A percentile compares a stretch with the other conserved stretches of the same genome.
These are phyloP conservation scores for Ilyonectria robusta DNA, from an alignment of 2,329 filamentous ascomycete genomes.

Conservation along the genomic window DNA sequence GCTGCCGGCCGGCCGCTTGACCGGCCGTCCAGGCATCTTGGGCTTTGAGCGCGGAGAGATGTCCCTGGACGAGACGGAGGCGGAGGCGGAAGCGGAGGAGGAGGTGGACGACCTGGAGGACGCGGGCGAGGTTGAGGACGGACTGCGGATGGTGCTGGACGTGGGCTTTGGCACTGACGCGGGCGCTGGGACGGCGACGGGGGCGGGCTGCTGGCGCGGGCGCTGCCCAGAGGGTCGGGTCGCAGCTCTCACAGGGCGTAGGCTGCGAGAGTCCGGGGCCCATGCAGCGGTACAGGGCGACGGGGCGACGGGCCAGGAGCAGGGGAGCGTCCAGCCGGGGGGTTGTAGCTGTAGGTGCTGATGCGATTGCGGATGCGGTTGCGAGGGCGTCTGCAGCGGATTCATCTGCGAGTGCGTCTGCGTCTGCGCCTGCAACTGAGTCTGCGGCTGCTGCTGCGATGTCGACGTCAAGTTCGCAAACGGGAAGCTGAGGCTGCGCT, in stretches of 20 bases:
- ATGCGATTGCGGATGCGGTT: constrained; percentile 13
- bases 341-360: constrained; percentile 22
- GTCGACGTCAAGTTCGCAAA: constrained; percentile 37
- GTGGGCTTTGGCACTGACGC: background rate
- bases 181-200: constrained; percentile 4
- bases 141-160: background rate
- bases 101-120: constrained; percentile 15
- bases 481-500: constrained; percentile 46
- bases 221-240: constrained; percentile 42
- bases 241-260: constrained; percentile 33
- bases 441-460: constrained; percentile 22
- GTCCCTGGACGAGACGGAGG: constrained; percentile 34
- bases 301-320: background rate
- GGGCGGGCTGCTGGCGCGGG: constrained; percentile 38
- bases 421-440: background rate
- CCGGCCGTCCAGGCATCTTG: constrained; percentile 43
- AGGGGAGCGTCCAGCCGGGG: background rate
- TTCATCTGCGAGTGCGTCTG: background rate
- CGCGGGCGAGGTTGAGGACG: constrained; percentile 13
- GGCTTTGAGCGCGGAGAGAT: constrained; percentile 39
- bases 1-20: constrained; percentile 42
- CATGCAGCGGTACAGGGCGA: constrained; percentile 34
- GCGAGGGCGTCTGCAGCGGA: background rate
- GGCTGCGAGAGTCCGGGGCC: constrained; percentile 37
- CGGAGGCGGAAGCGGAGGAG: constrained; percentile 12